A percentile compares a stretch with the other conserved stretches of the same genome.
Evolutionary conservation across 2,329 filamentous ascomycete genomes (phyloP).

Genomic region (Beauveria rudraprayagi): DNA sequence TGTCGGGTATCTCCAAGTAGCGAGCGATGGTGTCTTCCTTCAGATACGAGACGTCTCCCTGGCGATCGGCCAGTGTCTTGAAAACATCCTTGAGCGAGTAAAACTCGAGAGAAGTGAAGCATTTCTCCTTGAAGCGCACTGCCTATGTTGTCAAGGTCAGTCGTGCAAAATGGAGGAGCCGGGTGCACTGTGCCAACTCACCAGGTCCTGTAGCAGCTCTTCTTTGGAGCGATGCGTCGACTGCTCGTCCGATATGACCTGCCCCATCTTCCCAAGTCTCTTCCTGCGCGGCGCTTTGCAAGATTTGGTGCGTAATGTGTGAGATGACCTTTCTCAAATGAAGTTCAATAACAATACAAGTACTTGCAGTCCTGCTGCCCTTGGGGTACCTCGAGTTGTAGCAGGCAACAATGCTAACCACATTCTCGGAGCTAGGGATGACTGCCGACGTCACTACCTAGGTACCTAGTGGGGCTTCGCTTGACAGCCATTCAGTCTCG

Average conservation of each 20-base stretch:
- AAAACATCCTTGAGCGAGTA: conserved; percentile 71
- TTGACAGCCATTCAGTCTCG: neutral
- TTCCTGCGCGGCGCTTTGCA: neutral
- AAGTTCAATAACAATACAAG: neutral
- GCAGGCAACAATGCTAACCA: neutral
- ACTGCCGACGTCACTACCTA: neutral
- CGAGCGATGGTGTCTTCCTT: conserved; percentile 61
- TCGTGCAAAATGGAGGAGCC: neutral
- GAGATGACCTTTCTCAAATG: neutral
- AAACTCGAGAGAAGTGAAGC: conserved; percentile 63
- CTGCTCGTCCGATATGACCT: conserved; percentile 40
- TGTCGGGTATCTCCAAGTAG: conserved; percentile 66
- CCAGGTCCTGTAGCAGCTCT: conserved; percentile 43
- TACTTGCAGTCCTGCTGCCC: neutral
- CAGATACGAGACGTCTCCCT: conserved; percentile 55
- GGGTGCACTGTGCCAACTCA: conserved; percentile 23
- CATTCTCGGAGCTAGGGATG: neutral
- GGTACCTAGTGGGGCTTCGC: neutral
- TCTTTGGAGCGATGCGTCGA: conserved; percentile 40
- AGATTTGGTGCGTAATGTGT: no score
- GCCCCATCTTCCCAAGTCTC: conserved; percentile 37
- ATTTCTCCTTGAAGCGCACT: conserved; percentile 57
- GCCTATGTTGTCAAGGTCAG: conserved; percentile 33
- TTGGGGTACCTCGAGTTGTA: neutral
- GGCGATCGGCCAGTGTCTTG: conserved; percentile 56